A percentile compares a stretch with the other conserved stretches of the same genome.
These are phyloP conservation scores for Russula brevipes DNA, from an alignment of 768 basidiomycete genomes.

Conservation along the genomic window DNA sequence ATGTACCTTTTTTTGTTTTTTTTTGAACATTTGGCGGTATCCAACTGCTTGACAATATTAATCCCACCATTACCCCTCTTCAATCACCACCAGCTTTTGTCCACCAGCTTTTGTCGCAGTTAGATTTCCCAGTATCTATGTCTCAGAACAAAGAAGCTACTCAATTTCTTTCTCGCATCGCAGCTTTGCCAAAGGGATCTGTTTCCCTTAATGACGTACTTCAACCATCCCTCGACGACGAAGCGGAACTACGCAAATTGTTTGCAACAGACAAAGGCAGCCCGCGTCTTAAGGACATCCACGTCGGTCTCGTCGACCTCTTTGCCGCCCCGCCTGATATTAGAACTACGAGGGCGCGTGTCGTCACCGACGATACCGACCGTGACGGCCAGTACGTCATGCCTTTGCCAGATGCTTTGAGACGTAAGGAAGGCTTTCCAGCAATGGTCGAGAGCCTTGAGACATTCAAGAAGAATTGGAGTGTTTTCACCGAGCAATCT, in stretches of 20 bases:
- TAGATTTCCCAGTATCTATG: constrained; percentile 20
- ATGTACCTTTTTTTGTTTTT: background rate
- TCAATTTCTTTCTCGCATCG: constrained; percentile 30
- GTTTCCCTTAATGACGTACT: constrained; percentile 42
- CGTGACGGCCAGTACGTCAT: constrained; percentile 47
- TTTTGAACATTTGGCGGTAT: no score
- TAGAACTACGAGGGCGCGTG: constrained; percentile 47
- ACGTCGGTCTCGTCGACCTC: constrained; percentile 56
- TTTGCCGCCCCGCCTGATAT: constrained; percentile 48
- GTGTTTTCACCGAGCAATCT: constrained; percentile 57
- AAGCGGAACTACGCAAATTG: constrained; percentile 48
- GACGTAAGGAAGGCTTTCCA: constrained; percentile 47
- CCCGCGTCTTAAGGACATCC: constrained; percentile 40
- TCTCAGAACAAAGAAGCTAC: constrained; percentile 30
- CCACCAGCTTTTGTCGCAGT: no score
- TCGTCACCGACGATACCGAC: constrained; percentile 42
- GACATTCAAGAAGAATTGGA: constrained; percentile 60
- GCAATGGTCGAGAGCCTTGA: constrained; percentile 47
- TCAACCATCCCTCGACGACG: constrained; percentile 53
- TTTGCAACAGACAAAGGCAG: constrained; percentile 51
- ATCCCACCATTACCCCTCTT: no score
- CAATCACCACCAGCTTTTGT: background rate
- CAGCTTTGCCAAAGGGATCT: constrained; percentile 27
- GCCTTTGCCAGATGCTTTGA: constrained; percentile 41
- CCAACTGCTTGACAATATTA: no score